A percentile compares a stretch with the other conserved stretches of the same genome.
phyloP scores from a whole-genome alignment of 306 rosid genomes.

The Vigna trinervia region DNA sequence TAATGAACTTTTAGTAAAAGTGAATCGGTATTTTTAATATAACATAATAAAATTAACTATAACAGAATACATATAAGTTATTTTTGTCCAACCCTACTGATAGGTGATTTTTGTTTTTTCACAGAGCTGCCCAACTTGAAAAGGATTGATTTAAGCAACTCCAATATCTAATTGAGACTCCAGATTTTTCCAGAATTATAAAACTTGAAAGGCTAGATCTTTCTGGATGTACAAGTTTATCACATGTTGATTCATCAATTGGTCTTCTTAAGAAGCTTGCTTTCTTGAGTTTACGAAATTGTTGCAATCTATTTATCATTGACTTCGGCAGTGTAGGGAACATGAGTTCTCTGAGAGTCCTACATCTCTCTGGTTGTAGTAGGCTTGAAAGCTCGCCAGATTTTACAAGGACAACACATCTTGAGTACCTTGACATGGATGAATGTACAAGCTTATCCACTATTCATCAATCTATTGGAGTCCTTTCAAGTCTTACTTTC shows the following conservation, averaged over 20 bases:
- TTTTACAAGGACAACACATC: background rate
- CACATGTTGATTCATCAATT: background rate
- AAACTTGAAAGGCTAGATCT: too few relatives aligned
- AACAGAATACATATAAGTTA: too few relatives aligned
- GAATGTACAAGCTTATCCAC: background rate
- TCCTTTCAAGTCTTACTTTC: background rate
- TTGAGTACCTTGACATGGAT: background rate
- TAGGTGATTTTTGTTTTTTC: background rate
- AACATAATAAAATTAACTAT: too few relatives aligned
- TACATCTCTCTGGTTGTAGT: background rate
- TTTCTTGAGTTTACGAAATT: background rate
- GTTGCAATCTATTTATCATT: background rate
- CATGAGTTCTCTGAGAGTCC: background rate
- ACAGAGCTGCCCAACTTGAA: background rate
- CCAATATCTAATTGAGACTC: background rate
- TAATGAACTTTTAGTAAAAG: too few relatives aligned
- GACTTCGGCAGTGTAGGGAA: background rate
- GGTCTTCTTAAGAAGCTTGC: background rate
- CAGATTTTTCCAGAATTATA: background rate
- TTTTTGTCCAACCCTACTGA: too few relatives aligned
- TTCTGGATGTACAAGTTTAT: background rate
- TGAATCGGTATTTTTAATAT: too few relatives aligned
- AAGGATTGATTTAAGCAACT: slow-evolving; percentile 11
- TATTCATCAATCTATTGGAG: slow-evolving; percentile 8
- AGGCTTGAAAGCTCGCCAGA: background rate